phyloP scores from a whole-genome alignment of 2,329 filamentous ascomycete genomes.

The Fusarium chuoi region DNA sequence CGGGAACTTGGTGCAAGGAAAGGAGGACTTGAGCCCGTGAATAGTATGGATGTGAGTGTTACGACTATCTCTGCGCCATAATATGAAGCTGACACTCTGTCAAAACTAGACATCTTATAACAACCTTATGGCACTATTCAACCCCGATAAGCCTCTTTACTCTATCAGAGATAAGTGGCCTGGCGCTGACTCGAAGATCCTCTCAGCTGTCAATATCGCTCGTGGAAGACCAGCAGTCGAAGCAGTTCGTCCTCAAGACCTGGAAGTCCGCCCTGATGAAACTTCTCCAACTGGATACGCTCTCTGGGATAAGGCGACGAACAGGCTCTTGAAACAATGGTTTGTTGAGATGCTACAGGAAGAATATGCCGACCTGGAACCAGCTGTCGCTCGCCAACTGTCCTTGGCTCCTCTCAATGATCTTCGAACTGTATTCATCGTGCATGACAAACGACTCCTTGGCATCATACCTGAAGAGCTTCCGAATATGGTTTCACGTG shows the following conservation, averaged over 20 bases:
- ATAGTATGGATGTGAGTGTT: constrained; percentile 5
- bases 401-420: constrained; percentile 20
- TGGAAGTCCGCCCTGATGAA: constrained; percentile 8
- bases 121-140: constrained; percentile 3
- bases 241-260: constrained; percentile 6
- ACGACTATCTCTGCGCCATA: accelerated
- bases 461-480: constrained; percentile 28
- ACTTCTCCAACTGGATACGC: background rate
- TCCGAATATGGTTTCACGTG: constrained; percentile 6
- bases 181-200: constrained; percentile 10
- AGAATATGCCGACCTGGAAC: constrained; percentile 10
- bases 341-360: constrained; percentile 24
- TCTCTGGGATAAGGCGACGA: background rate
- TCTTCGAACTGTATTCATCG: constrained; percentile 24
- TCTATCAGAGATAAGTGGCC: constrained; percentile 14
- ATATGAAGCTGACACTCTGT: background rate
- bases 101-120: background rate
- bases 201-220: background rate
- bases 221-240: background rate
- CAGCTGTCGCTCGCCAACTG: constrained; percentile 9
- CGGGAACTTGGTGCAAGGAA: constrained; percentile 4
- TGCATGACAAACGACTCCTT: constrained; percentile 24
- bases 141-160: constrained; percentile 11
- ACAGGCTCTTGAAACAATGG: constrained; percentile 10
- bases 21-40: background rate